Evolutionary conservation across 2,329 filamentous ascomycete species (phyloP).

Genomic region (Pyricularia sp.): DNA sequence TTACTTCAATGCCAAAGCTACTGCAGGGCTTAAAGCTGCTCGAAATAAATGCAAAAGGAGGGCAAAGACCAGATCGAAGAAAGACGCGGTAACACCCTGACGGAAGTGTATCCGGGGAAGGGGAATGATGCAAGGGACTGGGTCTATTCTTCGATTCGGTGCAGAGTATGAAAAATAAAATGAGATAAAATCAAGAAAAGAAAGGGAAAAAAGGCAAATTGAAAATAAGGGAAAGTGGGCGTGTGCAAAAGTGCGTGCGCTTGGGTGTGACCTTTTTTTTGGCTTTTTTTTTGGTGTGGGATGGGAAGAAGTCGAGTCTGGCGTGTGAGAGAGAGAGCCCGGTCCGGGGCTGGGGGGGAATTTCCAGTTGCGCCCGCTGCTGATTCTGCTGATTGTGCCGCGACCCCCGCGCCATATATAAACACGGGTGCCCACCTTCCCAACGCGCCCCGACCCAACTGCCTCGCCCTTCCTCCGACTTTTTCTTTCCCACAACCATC

Average conservation of each 20-base stretch:
- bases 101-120: background rate
- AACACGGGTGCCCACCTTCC: conserved; percentile 45
- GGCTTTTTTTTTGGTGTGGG: background rate
- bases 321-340: background rate
- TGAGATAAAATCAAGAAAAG: conserved; percentile 3
- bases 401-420: conserved; percentile 48
- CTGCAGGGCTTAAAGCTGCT: background rate
- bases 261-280: background rate
- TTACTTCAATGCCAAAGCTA: background rate
- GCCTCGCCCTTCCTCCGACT: conserved; percentile 26
- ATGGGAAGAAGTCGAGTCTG: background rate
- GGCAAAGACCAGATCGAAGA: background rate
- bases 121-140: background rate
- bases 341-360: conserved; percentile 4
- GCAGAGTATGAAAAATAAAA: background rate
- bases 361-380: conserved; percentile 9
- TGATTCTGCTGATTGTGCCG: conserved; percentile 45
- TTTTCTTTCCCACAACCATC: conserved; percentile 5
- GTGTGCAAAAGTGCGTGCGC: background rate
- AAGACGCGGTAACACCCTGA: background rate
- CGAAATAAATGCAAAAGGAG: background rate
- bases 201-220: background rate
- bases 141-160: background rate
- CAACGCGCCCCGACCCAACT: conserved; percentile 34
- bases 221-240: background rate